These are phyloP conservation scores for Tetratostichococcus sp. DNA, from an alignment of 139 green algal genomes.

Conservation along the genomic window DNA sequence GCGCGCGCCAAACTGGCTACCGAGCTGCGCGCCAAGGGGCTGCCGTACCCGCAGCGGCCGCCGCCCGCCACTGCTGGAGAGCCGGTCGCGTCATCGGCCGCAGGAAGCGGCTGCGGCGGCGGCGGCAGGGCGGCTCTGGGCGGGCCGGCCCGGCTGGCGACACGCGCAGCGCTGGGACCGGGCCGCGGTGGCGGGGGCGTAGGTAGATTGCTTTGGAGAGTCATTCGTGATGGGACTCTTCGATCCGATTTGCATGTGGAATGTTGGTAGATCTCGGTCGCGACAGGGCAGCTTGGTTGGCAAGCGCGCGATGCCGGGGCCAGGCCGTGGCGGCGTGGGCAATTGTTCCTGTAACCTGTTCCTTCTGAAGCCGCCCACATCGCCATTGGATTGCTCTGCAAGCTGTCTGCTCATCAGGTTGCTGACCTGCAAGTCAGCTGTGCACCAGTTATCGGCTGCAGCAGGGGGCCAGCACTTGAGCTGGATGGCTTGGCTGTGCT, in stretches of 20 bases:
- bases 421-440: neutral
- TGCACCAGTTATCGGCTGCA: no score
- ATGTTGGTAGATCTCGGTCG: no score
- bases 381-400: no score
- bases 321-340: neutral
- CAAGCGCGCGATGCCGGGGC: no score
- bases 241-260: no score
- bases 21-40: constrained; percentile 39
- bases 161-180: neutral
- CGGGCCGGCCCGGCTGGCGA: neutral
- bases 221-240: no score
- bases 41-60: constrained; percentile 19
- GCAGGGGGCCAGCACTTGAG: no score
- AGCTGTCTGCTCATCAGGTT: neutral
- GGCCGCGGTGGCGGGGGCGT: neutral
- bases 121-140: neutral
- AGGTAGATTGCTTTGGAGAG: no score
- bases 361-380: no score
- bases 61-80: neutral
- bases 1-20: constrained; percentile 26
- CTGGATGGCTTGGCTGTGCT: no score
- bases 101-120: neutral
- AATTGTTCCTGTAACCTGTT: neutral
- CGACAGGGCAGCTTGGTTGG: no score
- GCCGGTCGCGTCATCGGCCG: no score